Evolutionary conservation across 352 stramenopile species (phyloP).

Genomic region (Pythium aquatile): DNA sequence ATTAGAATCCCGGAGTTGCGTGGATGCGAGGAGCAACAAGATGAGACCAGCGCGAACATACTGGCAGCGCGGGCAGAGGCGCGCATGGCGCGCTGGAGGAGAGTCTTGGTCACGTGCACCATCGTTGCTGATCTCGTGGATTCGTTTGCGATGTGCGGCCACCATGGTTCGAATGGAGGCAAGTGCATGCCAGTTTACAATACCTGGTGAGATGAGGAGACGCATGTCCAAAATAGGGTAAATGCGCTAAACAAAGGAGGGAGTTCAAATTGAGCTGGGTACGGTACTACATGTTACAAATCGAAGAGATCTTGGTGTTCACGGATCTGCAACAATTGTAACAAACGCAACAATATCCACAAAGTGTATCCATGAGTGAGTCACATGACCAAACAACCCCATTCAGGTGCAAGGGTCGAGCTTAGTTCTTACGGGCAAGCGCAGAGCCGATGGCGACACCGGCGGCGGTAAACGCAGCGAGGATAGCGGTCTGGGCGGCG

Average conservation of each 20-base stretch:
- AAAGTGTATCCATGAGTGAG: constrained; percentile 30
- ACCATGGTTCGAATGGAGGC: constrained; percentile 4
- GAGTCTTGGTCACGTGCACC: constrained; percentile 22
- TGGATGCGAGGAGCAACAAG: background rate
- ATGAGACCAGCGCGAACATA: background rate
- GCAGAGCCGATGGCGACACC: constrained; percentile 27
- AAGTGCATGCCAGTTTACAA: background rate
- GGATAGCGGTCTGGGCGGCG: constrained; percentile 22
- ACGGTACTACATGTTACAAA: constrained; percentile 32
- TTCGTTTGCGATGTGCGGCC: constrained; percentile 1
- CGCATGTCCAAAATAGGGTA: constrained; percentile 12
- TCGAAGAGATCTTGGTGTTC: background rate
- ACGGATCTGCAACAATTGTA: constrained; percentile 25
- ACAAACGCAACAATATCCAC: constrained; percentile 18
- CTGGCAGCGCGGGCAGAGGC: constrained; percentile 8
- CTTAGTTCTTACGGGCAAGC: constrained; percentile 27
- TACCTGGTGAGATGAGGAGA: background rate
- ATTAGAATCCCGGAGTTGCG: constrained; percentile 5
- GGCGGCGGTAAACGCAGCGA: constrained; percentile 25
- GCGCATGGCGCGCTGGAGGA: constrained; percentile 24
- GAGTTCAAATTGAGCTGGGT: constrained; percentile 19
- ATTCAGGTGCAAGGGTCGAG: background rate
- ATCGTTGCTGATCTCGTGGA: constrained; percentile 4
- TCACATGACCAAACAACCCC: constrained; percentile 11
- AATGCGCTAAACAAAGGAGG: background rate